phyloP scores from a whole-genome alignment of 306 rosid genomes.

The Cucumis melo region DNA sequence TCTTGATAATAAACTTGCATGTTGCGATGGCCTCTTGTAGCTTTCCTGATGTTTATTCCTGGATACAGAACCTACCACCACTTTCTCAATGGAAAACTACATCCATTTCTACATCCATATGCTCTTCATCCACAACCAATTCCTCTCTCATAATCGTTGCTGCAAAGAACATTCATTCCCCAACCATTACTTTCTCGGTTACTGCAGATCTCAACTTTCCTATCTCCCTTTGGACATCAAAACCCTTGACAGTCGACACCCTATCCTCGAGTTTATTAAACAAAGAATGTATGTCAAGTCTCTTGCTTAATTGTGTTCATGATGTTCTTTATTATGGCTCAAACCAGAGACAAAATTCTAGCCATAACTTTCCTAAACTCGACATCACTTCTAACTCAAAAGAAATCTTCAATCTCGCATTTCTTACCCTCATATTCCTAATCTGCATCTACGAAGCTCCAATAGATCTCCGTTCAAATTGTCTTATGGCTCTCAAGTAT shows the following conservation, averaged over 20 bases:
- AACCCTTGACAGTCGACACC: conserved; percentile 30
- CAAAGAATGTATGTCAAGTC: conserved; percentile 31
- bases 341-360: conserved; percentile 24
- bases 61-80: conserved; percentile 76
- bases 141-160: conserved; percentile 61
- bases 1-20: conserved; percentile 2
- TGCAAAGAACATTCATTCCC: conserved; percentile 35
- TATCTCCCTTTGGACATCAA: conserved; percentile 68
- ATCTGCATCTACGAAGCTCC: conserved; percentile 86
- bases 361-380: conserved; percentile 34
- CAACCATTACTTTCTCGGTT: conserved; percentile 32
- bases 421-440: conserved; percentile 55
- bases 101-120: conserved; percentile 34
- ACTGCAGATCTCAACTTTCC: conserved; percentile 54
- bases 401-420: conserved; percentile 55
- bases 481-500: conserved; percentile 38
- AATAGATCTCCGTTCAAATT: conserved; percentile 34
- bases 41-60: conserved; percentile 46
- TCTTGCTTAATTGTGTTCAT: conserved; percentile 48
- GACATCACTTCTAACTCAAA: conserved; percentile 21
- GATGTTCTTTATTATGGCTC: conserved; percentile 67
- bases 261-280: conserved; percentile 12
- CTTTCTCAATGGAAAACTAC: conserved; percentile 51
- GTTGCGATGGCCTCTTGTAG: conserved; percentile 42
- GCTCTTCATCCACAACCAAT: conserved; percentile 37